These are phyloP conservation scores for Mortierella sp. DNA, from an alignment of 371 early-diverging fungal species.

Conservation along the genomic window DNA sequence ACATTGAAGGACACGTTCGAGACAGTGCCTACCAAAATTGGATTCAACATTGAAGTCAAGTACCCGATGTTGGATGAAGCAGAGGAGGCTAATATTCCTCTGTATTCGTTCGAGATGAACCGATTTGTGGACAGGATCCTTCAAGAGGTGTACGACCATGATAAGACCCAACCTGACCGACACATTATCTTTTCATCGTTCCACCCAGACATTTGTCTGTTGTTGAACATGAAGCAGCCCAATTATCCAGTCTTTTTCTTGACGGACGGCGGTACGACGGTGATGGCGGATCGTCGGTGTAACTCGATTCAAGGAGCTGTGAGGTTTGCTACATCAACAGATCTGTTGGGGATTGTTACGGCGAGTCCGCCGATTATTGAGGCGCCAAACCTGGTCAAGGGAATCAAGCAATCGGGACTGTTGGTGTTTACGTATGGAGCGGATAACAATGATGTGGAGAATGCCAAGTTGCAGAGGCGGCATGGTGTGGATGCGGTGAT, in stretches of 20 bases:
- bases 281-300: conserved; percentile 83
- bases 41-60: conserved; percentile 98
- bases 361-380: conserved; percentile 80
- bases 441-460: conserved; percentile 80
- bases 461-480: conserved; percentile 76
- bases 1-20: conserved; percentile 84
- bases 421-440: conserved; percentile 90
- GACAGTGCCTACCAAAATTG: conserved; percentile 80
- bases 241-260: conserved; percentile 92
- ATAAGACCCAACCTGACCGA: conserved; percentile 71
- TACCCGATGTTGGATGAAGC: conserved; percentile 94
- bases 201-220: conserved; percentile 90
- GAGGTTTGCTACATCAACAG: conserved; percentile 80
- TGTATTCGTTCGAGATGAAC: conserved; percentile 82
- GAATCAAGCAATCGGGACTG: conserved; percentile 79
- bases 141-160: conserved; percentile 76
- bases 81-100: conserved; percentile 70
- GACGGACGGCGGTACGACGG: conserved; percentile 85
- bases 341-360: conserved; percentile 87
- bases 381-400: conserved; percentile 79
- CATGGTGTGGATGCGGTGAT: conserved; percentile 88
- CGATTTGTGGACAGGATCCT: conserved; percentile 88
- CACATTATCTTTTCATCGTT: conserved; percentile 95
- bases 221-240: conserved; percentile 85
- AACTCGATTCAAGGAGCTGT: conserved; percentile 89